Evolutionary conservation across 257 asterid genomes (phyloP).

Genomic region (Ballota nigra): DNA sequence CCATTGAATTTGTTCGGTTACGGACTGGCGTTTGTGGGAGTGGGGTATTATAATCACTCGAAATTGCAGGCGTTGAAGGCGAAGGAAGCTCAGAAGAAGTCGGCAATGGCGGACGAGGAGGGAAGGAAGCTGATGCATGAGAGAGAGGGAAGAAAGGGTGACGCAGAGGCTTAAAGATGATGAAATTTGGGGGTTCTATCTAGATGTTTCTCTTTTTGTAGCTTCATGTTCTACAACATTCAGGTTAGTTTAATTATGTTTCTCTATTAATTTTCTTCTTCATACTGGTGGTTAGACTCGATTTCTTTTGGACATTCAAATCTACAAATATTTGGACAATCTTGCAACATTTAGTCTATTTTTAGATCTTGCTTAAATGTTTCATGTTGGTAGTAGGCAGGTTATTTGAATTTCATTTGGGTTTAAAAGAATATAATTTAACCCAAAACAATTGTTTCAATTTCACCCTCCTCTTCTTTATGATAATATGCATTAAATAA

Average conservation of each 20-base stretch:
- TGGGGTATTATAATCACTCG: constrained; percentile 32
- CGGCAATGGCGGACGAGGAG: constrained; percentile 23
- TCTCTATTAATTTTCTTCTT: too few relatives aligned
- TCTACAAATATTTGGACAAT: too few relatives aligned
- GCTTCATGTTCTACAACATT: not conserved
- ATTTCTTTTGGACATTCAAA: too few relatives aligned
- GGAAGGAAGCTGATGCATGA: constrained; percentile 20
- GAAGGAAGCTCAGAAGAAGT: constrained; percentile 31
- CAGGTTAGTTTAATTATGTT: too few relatives aligned
- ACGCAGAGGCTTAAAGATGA: constrained; percentile 31
- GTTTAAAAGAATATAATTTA: too few relatives aligned
- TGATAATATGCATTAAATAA: too few relatives aligned
- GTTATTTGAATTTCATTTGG: too few relatives aligned
- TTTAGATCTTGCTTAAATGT: too few relatives aligned
- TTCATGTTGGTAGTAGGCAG: too few relatives aligned
- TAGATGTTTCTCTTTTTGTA: not conserved
- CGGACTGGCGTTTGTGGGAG: constrained; percentile 34
- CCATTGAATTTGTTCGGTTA: constrained; percentile 33
- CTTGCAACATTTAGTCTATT: too few relatives aligned
- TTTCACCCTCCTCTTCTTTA: too few relatives aligned
- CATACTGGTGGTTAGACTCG: not conserved
- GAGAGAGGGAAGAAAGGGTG: constrained; percentile 18
- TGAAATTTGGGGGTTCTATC: not conserved
- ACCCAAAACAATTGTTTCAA: too few relatives aligned
- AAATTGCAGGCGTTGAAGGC: constrained; percentile 39